A percentile compares a stretch with the other conserved stretches of the same genome.
Conservation (phyloP, 2,329 filamentous ascomycete species). For the Colletotrichum lindemuthianum region DNA sequence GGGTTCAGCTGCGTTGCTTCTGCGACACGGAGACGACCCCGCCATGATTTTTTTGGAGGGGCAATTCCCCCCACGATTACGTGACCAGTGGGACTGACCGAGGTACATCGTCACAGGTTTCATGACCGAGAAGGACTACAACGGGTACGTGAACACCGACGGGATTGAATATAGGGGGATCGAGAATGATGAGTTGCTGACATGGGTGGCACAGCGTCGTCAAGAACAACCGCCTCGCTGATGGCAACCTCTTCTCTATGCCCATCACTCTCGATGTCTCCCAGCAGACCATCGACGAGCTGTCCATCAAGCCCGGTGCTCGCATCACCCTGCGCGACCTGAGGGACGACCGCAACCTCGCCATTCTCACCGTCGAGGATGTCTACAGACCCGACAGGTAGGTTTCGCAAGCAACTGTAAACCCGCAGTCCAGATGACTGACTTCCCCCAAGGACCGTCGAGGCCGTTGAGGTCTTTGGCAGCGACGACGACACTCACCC, state of each 20-base stretch:
- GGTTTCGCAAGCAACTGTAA: constrained; percentile 49
- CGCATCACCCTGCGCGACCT: constrained; percentile 92
- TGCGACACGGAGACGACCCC: constrained; percentile 31
- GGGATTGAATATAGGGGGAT: background rate
- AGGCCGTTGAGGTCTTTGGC: constrained; percentile 95
- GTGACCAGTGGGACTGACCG: constrained; percentile 29
- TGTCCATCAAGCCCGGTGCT: constrained; percentile 80
- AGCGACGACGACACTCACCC: constrained; percentile 91
- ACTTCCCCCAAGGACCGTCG: constrained; percentile 70
- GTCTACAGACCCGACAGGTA: constrained; percentile 97
- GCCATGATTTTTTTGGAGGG: constrained; percentile 30
- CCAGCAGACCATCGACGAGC: constrained; percentile 77
- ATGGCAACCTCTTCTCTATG: constrained; percentile 94
- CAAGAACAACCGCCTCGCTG: constrained; percentile 83
- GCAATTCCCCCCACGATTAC: constrained; percentile 28
- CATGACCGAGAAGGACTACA: constrained; percentile 97
- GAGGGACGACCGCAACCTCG: constrained; percentile 94
- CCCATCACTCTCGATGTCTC: constrained; percentile 93
- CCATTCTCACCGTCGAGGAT: constrained; percentile 95
- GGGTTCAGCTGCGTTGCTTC: constrained; percentile 20
- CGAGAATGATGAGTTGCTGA: constrained; percentile 41
- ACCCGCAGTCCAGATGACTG: constrained; percentile 53
- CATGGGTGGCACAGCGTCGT: constrained; percentile 73
- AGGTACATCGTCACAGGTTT: constrained; percentile 71
- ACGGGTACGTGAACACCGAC: constrained; percentile 46